These are phyloP conservation scores for Metarhizium guizhouense DNA, from an alignment of 2,329 filamentous ascomycete species.

Conservation along the genomic window DNA sequence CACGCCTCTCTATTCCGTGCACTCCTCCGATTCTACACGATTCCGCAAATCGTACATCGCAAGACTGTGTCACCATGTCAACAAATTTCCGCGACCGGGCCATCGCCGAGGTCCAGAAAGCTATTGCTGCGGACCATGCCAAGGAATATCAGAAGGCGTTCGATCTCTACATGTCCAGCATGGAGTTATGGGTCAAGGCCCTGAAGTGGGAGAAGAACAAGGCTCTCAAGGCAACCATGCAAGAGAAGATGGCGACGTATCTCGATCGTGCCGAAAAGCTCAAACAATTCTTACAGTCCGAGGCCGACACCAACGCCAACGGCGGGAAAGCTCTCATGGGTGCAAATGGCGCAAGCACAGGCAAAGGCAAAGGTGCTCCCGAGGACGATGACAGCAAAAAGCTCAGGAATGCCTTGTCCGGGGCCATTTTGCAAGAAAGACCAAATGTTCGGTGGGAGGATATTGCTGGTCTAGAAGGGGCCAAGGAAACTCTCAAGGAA, in stretches of 20 bases:
- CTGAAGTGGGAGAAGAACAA: conserved; percentile 99
- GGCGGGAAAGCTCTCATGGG: conserved; percentile 55
- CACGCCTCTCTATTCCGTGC: neutral
- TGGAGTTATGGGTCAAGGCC: conserved; percentile 97
- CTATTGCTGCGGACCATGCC: conserved; percentile 90
- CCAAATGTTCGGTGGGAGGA: conserved; percentile 98
- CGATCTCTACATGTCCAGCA: conserved; percentile 87
- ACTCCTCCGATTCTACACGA: neutral
- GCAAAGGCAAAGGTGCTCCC: conserved; percentile 53
- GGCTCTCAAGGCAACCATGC: conserved; percentile 94
- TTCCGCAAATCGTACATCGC: neutral
- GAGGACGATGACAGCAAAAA: conserved; percentile 94
- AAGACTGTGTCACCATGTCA: conserved; percentile 55
- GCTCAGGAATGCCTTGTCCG: conserved; percentile 78
- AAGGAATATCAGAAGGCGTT: conserved; percentile 97
- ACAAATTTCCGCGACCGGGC: conserved; percentile 95
- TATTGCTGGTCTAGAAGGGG: conserved; percentile 85
- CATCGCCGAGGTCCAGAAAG: conserved; percentile 94
- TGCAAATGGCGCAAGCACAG: conserved; percentile 58
- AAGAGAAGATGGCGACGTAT: conserved; percentile 89
- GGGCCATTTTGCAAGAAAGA: conserved; percentile 89
- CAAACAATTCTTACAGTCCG: conserved; percentile 78
- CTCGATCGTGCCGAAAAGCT: conserved; percentile 98
- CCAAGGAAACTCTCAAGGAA: conserved; percentile 96
- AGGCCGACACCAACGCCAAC: conserved; percentile 61